A percentile compares a stretch with the other conserved stretches of the same genome.
Conservation (phyloP, 768 basidiomycete species). For the Strobilomyces echinocephalus region DNA sequence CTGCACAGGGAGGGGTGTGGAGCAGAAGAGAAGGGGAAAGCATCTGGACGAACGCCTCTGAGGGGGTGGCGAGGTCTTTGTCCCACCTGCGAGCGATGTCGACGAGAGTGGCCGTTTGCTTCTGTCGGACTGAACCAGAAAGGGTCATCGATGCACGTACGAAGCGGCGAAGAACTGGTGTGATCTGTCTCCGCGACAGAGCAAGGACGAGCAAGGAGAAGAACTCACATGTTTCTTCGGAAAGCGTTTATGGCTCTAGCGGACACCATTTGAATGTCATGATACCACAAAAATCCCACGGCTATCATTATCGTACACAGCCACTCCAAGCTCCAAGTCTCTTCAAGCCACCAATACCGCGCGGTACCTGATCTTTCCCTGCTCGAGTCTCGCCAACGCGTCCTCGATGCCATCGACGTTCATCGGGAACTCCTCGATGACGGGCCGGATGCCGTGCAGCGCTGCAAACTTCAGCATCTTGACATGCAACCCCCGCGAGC, state of each 20-base stretch:
- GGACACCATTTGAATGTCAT: background rate
- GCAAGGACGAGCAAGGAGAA: background rate
- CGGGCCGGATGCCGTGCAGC: conserved; percentile 24
- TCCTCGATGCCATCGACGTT: too few species aligned
- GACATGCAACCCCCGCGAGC: conserved; percentile 25
- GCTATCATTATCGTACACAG: too few species aligned
- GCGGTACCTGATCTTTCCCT: conserved; percentile 31
- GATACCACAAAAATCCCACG: background rate
- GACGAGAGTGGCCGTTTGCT: conserved; percentile 52
- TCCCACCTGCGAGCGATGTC: conserved; percentile 68
- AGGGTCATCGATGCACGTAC: background rate
- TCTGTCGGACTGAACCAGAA: conserved; percentile 35
- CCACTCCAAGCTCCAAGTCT: too few species aligned
- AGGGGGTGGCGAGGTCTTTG: conserved; percentile 55
- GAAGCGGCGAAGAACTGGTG: conserved; percentile 18
- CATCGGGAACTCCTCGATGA: too few species aligned
- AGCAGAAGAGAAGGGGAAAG: background rate
- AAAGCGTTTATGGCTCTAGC: background rate
- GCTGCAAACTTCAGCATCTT: conserved; percentile 36
- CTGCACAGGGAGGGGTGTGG: conserved; percentile 4
- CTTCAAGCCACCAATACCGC: too few species aligned
- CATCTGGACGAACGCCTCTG: conserved; percentile 66
- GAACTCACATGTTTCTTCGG: conserved; percentile 6
- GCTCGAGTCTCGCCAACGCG: conserved; percentile 23
- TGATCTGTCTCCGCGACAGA: conserved; percentile 50